Conservation (phyloP, 2,329 filamentous ascomycete genomes). For the Knufia fluminis region DNA sequence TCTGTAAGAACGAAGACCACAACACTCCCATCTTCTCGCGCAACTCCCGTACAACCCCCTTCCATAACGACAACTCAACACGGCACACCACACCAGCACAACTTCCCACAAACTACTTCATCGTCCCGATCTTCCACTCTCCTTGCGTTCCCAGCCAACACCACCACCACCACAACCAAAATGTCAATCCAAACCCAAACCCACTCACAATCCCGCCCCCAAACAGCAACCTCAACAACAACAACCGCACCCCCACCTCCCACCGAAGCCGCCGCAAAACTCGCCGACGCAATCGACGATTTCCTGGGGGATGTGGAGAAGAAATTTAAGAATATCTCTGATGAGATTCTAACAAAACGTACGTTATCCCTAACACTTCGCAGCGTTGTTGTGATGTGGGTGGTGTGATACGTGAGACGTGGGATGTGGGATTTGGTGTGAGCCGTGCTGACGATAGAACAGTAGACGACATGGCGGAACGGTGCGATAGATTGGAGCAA, state of each 20-base stretch:
- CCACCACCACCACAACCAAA: too few species aligned
- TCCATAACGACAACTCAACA: too few species aligned
- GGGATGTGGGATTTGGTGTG: too few species aligned
- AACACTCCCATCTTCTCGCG: too few species aligned
- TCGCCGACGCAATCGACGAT: conserved; percentile 24
- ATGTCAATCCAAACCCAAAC: conserved; percentile 5
- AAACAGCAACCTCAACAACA: conserved; percentile 3
- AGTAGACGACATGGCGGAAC: conserved; percentile 25
- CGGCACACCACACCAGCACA: too few species aligned
- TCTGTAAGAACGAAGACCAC: too few species aligned
- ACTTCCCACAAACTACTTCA: too few species aligned
- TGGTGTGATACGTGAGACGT: too few species aligned
- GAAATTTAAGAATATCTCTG: conserved; percentile 24
- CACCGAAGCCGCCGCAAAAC: conserved; percentile 18
- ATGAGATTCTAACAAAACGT: conserved; percentile 24
- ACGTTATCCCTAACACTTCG: conserved; percentile 5
- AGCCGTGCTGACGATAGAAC: neutral
- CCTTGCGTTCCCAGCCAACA: too few species aligned
- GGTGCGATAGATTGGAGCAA: conserved; percentile 24
- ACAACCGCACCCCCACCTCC: conserved; percentile 3
- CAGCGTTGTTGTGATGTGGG: neutral
- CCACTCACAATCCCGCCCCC: neutral
- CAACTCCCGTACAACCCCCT: too few species aligned
- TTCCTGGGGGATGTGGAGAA: conserved; percentile 25
- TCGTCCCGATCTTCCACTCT: too few species aligned